Percentiles rank a stretch among this genome's conserved stretches.
Evolutionary conservation across 1,284 basidiomycete genomes (phyloP).

Genomic region (Microstroma glucosiphilum): DNA sequence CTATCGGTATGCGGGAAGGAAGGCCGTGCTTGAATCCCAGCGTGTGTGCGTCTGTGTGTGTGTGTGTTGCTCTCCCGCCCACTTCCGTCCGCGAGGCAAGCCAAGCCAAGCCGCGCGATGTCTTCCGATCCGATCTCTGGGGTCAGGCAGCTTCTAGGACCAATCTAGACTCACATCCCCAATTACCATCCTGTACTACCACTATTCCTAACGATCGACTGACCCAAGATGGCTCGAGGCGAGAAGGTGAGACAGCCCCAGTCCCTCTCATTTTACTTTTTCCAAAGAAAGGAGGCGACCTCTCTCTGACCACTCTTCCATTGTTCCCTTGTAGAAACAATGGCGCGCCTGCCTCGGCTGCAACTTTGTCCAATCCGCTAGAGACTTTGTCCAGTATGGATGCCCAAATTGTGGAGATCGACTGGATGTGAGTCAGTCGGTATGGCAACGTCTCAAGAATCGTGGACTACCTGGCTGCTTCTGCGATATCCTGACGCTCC

Average conservation of each 20-base stretch:
- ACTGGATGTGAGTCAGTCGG: conserved; percentile 64
- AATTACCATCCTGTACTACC: too few relatives aligned
- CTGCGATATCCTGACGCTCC: neutral
- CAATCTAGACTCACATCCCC: too few relatives aligned
- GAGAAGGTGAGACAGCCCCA: neutral
- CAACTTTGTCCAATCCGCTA: conserved; percentile 75
- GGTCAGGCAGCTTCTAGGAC: too few relatives aligned
- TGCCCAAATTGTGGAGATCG: conserved; percentile 97
- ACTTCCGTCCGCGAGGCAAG: too few relatives aligned
- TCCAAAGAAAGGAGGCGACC: neutral
- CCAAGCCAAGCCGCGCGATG: too few relatives aligned
- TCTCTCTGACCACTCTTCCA: neutral
- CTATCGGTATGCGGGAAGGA: too few relatives aligned
- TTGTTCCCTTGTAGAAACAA: neutral
- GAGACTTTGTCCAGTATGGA: conserved; percentile 76
- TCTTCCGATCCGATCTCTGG: too few relatives aligned
- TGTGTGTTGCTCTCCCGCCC: too few relatives aligned
- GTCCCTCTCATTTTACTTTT: too few relatives aligned
- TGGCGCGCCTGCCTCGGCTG: conserved; percentile 80
- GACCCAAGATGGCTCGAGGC: neutral
- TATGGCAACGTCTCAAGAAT: neutral
- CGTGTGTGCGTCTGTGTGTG: too few relatives aligned
- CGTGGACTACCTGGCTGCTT: too few relatives aligned
- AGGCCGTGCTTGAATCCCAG: too few relatives aligned
- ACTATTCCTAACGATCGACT: neutral